These are phyloP conservation scores for Apiospora pterosperma DNA, from an alignment of 2,329 filamentous ascomycete genomes.

Conservation along the genomic window DNA sequence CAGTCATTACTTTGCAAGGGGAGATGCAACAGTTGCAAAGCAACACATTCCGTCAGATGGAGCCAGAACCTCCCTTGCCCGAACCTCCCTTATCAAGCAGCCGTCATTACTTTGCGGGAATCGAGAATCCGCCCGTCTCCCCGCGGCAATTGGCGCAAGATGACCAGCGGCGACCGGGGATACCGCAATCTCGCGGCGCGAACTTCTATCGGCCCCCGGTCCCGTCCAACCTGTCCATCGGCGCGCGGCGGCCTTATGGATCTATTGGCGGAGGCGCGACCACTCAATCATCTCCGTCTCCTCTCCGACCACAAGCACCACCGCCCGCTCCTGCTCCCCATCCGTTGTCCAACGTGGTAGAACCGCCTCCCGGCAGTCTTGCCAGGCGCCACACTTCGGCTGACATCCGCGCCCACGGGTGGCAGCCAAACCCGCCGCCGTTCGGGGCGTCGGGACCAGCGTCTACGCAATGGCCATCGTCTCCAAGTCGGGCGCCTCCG, in stretches of 20 bases:
- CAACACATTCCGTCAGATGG: conserved; percentile 52
- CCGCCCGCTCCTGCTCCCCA: background rate
- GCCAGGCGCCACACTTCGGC: conserved; percentile 88
- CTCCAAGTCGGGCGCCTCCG: conserved; percentile 44
- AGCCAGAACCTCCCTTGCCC: conserved; percentile 51
- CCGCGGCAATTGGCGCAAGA: conserved; percentile 85
- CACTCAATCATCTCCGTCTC: conserved; percentile 69
- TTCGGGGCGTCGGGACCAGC: conserved; percentile 62
- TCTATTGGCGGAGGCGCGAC: conserved; percentile 72
- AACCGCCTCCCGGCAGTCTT: conserved; percentile 65
- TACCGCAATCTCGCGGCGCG: conserved; percentile 51
- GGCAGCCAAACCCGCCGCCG: conserved; percentile 61
- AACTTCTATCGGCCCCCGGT: conserved; percentile 74
- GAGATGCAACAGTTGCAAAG: conserved; percentile 58
- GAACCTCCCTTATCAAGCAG: conserved; percentile 64
- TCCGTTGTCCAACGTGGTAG: conserved; percentile 33
- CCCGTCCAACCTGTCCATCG: conserved; percentile 76
- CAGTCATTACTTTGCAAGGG: conserved; percentile 53
- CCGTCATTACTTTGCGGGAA: conserved; percentile 61
- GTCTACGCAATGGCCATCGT: conserved; percentile 51
- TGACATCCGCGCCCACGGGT: conserved; percentile 87
- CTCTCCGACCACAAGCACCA: conserved; percentile 60
- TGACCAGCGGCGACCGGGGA: conserved; percentile 70
- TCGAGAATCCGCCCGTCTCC: conserved; percentile 78
- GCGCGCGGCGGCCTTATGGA: conserved; percentile 73